A percentile compares a stretch with the other conserved stretches of the same genome.
These are phyloP conservation scores for Linaria vulgaris DNA, from an alignment of 257 asterid genomes.

Conservation along the genomic window DNA sequence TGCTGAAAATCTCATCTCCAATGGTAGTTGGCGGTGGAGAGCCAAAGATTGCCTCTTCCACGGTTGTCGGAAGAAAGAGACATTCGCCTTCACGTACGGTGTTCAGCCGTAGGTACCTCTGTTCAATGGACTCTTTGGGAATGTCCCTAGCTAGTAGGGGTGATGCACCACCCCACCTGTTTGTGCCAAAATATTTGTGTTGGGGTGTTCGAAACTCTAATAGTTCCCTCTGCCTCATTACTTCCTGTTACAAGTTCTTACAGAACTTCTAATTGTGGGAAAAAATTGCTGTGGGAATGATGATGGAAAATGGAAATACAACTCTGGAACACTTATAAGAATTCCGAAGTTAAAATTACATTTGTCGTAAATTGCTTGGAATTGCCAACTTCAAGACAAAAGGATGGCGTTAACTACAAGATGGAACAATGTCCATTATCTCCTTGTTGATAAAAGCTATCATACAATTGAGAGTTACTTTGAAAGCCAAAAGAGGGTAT, in stretches of 20 bases:
- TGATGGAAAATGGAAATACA: too few species aligned
- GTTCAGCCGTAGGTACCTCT: constrained; percentile 48
- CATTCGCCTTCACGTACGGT: constrained; percentile 39
- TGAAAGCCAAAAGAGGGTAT: neutral
- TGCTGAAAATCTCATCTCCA: constrained; percentile 36
- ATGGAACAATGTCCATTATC: constrained; percentile 27
- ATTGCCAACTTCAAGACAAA: constrained; percentile 19
- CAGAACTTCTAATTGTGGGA: too few species aligned
- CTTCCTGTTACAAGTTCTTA: neutral
- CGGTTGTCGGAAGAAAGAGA: constrained; percentile 33
- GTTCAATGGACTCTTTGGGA: constrained; percentile 61
- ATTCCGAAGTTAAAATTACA: neutral
- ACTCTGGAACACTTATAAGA: too few species aligned
- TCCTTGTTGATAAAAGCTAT: constrained; percentile 17
- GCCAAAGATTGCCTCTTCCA: constrained; percentile 30
- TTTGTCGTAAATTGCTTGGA: neutral
- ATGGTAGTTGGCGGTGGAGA: constrained; percentile 29
- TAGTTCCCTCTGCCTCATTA: constrained; percentile 40
- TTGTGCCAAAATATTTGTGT: constrained; percentile 57
- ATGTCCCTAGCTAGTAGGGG: constrained; percentile 66
- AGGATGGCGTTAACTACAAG: constrained; percentile 33
- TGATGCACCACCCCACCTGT: constrained; percentile 84
- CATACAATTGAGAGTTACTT: neutral
- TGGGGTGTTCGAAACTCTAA: constrained; percentile 70
- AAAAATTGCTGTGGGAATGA: neutral